These are phyloP conservation scores for Pythium sukuiense DNA, from an alignment of 352 stramenopile genomes.

Conservation along the genomic window DNA sequence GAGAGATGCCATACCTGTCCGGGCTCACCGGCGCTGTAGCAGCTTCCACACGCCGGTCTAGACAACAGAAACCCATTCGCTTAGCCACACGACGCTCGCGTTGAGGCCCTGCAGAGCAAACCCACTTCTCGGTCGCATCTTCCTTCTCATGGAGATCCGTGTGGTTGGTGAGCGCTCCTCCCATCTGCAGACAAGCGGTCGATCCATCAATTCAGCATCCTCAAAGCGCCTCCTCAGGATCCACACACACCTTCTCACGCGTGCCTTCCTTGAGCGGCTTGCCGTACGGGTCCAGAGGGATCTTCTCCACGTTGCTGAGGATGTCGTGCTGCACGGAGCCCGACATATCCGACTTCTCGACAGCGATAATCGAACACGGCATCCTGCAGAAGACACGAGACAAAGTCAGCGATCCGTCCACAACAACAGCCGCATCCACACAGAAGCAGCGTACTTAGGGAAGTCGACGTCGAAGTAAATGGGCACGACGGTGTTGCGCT, in stretches of 20 bases:
- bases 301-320: constrained; percentile 80
- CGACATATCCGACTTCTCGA: constrained; percentile 74
- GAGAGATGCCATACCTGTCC: constrained; percentile 36
- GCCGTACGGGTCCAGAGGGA: constrained; percentile 51
- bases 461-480: constrained; percentile 87
- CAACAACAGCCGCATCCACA: not conserved
- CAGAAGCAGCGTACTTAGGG: constrained; percentile 37
- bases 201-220: not conserved
- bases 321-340: constrained; percentile 73
- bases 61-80: not conserved
- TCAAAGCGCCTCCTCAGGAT: not conserved
- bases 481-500: constrained; percentile 60
- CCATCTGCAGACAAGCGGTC: constrained; percentile 42
- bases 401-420: not conserved
- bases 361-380: constrained; percentile 68
- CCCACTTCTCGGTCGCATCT: constrained; percentile 41
- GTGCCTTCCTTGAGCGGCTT: constrained; percentile 47
- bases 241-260: constrained; percentile 28
- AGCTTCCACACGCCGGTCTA: constrained; percentile 69
- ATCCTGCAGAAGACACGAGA: constrained; percentile 37
- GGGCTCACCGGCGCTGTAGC: constrained; percentile 67
- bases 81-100: not conserved
- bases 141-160: constrained; percentile 54
- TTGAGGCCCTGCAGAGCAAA: not conserved
- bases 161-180: constrained; percentile 68